Evolutionary conservation across 257 asterid species (phyloP).

Genomic region (Agastache rugosa): DNA sequence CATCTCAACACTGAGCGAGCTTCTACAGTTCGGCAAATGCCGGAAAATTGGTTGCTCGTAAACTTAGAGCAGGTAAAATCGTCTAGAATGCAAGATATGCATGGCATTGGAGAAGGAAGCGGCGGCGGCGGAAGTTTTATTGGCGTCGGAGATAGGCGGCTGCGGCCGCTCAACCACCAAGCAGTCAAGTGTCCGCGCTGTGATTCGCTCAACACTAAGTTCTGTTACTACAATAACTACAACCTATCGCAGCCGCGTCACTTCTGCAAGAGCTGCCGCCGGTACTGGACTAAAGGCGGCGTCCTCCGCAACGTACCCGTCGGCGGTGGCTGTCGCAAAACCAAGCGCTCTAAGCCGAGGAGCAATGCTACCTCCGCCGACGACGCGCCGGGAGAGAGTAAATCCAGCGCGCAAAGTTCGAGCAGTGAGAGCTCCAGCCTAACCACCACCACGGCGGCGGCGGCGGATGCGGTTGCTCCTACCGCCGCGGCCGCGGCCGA

Average conservation of each 20-base stretch:
- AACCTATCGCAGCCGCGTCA: constrained; percentile 93
- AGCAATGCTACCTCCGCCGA: constrained; percentile 14
- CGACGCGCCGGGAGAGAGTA: constrained; percentile 33
- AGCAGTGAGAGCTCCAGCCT: constrained; percentile 85
- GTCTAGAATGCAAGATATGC: constrained; percentile 68
- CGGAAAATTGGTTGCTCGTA: background rate
- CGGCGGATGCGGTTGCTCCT: constrained; percentile 33
- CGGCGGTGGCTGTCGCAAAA: constrained; percentile 94
- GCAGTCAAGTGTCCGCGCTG: constrained; percentile 90
- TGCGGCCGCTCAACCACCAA: constrained; percentile 60
- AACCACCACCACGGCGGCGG: constrained; percentile 43
- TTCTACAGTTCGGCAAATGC: constrained; percentile 28
- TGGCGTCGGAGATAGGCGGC: constrained; percentile 62
- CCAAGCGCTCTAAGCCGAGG: constrained; percentile 66
- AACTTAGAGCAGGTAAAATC: background rate
- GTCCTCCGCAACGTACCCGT: constrained; percentile 93
- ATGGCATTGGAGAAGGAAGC: constrained; percentile 48
- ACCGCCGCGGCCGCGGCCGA: constrained; percentile 39
- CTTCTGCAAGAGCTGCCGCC: constrained; percentile 87
- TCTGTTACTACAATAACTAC: constrained; percentile 88
- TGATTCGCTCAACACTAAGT: constrained; percentile 82
- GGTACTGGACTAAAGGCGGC: constrained; percentile 98
- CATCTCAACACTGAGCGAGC: constrained; percentile 18
- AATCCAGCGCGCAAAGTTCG: constrained; percentile 54
- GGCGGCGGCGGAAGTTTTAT: constrained; percentile 42